Conservation (phyloP, 352 stramenopile species). For the Phytopythium mirpurense region DNA sequence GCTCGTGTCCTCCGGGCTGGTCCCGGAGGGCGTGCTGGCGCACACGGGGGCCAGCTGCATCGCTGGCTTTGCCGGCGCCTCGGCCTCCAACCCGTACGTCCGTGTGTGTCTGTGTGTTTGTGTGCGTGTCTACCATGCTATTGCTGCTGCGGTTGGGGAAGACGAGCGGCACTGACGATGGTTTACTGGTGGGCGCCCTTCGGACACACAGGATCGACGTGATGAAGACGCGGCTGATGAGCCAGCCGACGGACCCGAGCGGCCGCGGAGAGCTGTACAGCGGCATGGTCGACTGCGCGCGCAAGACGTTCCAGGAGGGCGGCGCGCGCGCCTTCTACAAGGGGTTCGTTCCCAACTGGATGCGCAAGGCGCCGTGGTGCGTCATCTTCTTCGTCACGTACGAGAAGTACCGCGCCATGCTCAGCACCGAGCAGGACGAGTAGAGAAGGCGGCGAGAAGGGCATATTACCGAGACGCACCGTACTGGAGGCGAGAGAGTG, state of each 20-base stretch:
- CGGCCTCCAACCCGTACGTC: constrained; percentile 69
- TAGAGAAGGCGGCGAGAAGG: background rate
- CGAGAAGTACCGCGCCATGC: constrained; percentile 59
- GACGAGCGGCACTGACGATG: no score
- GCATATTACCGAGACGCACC: no score
- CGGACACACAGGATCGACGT: constrained; percentile 77
- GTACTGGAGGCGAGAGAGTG: no score
- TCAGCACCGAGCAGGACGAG: constrained; percentile 24
- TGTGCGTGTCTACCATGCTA: no score
- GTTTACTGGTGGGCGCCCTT: no score
- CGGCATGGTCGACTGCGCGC: constrained; percentile 67
- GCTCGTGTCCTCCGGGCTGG: constrained; percentile 55
- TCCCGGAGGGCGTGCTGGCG: constrained; percentile 56
- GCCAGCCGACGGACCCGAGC: constrained; percentile 50
- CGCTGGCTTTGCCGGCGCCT: constrained; percentile 67
- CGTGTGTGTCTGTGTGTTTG: no score
- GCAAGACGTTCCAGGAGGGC: constrained; percentile 65
- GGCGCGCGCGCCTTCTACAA: constrained; percentile 75
- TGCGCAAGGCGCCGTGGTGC: constrained; percentile 84
- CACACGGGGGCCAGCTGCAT: constrained; percentile 73
- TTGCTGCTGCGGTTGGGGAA: no score
- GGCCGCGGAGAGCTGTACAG: constrained; percentile 56
- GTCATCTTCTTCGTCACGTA: constrained; percentile 87
- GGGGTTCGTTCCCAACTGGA: constrained; percentile 85
- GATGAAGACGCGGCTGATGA: constrained; percentile 84